Evolutionary conservation across 2,329 filamentous ascomycete species (phyloP), one percentile per base, ranked within the genome.

Genomic region (Mycosphaerella sp.): DNA sequence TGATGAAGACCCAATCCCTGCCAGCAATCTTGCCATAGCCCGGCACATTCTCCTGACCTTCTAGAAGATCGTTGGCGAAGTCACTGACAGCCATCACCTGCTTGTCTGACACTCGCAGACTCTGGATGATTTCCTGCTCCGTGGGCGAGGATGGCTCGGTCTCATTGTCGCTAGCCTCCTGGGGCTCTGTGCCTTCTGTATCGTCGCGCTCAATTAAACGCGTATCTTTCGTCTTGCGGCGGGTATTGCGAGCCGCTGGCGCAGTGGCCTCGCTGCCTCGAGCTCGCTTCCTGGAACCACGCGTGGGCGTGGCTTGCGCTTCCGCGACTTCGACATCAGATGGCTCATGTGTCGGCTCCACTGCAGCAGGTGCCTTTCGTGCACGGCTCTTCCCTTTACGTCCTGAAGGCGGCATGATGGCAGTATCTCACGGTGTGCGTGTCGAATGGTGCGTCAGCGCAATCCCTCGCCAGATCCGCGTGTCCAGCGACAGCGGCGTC

Each of bases 11-110:
- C 88, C 88, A 93, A 67, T 89, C 85, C 60, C 83, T 81, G 12
- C 86, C 88, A 17, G 87, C 83, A 57, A 93, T 85, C 73, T 92
- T 92, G 53, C 87, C 88, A 69, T 88, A 93, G 36, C 88, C 88
- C 6, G 74, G 72, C 32, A 75, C 73, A 62, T 74, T 63, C 68
- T 74, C 66, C 67, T 70, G 63, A 59, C 74, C 67, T 66, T 73
- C 72, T 46, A 78, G 73, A 44, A 77, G 66, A 53, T 77, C 73
- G 54, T 80, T 76, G 1, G 78, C 77, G 61, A 82, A 85, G 45
- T 79, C 73, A 40, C 83, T 66, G 1, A 76, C 69, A n/a, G 78
- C 76, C 57, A 83, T 80, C 1, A 85, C 74, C 2, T 79, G 68
- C 60, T 76, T 74, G 46, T 70, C 66, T 14, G 76, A 73, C 21